Evolutionary conservation across 1,284 basidiomycete species (phyloP).

Genomic region (Rhodotorula sp.): DNA sequence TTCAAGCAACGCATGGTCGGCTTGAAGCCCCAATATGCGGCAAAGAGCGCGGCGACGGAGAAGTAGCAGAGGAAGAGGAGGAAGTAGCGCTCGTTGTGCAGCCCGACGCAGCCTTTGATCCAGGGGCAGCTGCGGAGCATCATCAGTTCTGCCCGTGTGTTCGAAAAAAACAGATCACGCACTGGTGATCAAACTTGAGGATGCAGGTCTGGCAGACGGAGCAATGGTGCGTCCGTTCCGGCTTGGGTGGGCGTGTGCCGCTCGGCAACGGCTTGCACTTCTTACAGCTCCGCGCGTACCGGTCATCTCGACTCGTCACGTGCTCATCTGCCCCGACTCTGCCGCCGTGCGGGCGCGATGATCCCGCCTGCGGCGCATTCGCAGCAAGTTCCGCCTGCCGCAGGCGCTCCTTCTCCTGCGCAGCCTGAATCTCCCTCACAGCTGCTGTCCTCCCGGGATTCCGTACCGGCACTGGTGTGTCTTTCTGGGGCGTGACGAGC

Average conservation of each 20-base stretch:
- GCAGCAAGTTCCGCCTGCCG: neutral
- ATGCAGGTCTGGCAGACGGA: slow-evolving; percentile 88
- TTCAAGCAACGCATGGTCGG: neutral
- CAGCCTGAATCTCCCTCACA: slow-evolving; percentile 14
- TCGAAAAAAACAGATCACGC: slow-evolving; percentile 41
- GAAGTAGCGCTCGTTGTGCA: slow-evolving; percentile 95
- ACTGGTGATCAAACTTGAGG: slow-evolving; percentile 95
- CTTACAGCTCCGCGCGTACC: slow-evolving; percentile 38
- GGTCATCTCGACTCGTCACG: slow-evolving; percentile 6
- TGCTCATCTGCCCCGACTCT: neutral
- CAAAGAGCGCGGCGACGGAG: slow-evolving; percentile 36
- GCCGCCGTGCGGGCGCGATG: neutral
- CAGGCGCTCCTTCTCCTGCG: slow-evolving; percentile 13
- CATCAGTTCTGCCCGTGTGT: neutral
- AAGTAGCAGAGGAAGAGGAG: slow-evolving; percentile 79
- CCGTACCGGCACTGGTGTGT: no score
- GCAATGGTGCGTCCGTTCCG: slow-evolving; percentile 96
- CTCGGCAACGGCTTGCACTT: slow-evolving; percentile 54
- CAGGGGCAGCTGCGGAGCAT: slow-evolving; percentile 58
- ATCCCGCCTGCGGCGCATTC: neutral
- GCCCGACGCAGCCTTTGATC: slow-evolving; percentile 78
- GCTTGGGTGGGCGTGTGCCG: slow-evolving; percentile 62
- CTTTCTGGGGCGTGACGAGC: neutral
- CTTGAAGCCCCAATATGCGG: neutral
- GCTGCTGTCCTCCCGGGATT: neutral